Percentiles rank a stretch among this genome's conserved stretches.
phyloP scores from a whole-genome alignment of 805 yeast species.

The Hanseniaspora occidentalis region DNA sequence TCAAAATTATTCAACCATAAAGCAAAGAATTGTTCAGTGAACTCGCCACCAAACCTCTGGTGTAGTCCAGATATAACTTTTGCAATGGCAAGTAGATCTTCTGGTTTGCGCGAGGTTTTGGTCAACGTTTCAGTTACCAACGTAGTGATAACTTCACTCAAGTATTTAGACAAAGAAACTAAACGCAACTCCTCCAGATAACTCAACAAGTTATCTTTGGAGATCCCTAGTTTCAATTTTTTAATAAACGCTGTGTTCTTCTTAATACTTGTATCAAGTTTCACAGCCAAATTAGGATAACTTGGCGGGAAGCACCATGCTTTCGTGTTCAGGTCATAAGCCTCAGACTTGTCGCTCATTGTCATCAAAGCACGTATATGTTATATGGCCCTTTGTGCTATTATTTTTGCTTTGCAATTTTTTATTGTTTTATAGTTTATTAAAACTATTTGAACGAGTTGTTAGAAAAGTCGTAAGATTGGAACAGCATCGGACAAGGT shows the following conservation, averaged over 20 bases:
- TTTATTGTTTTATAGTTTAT: no score
- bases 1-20: constrained; percentile 30
- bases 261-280: constrained; percentile 65
- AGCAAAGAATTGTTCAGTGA: constrained; percentile 38
- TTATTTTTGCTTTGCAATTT: no score
- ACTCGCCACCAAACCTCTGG: constrained; percentile 49
- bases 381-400: background rate
- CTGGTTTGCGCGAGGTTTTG: constrained; percentile 34
- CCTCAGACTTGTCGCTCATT: constrained; percentile 20
- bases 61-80: constrained; percentile 63
- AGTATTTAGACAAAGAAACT: constrained; percentile 59
- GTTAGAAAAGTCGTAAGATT: no score
- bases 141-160: constrained; percentile 55
- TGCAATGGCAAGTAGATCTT: constrained; percentile 50
- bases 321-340: constrained; percentile 28
- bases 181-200: constrained; percentile 49
- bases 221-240: constrained; percentile 46
- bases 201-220: constrained; percentile 34
- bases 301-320: constrained; percentile 44
- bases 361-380: background rate
- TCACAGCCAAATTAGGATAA: constrained; percentile 18
- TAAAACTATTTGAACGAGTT: no score
- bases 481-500: no score
- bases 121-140: constrained; percentile 44
- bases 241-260: constrained; percentile 72